These are phyloP conservation scores for Lomentospora prolificans DNA, from an alignment of 2,329 filamentous ascomycete species.

Conservation along the genomic window DNA sequence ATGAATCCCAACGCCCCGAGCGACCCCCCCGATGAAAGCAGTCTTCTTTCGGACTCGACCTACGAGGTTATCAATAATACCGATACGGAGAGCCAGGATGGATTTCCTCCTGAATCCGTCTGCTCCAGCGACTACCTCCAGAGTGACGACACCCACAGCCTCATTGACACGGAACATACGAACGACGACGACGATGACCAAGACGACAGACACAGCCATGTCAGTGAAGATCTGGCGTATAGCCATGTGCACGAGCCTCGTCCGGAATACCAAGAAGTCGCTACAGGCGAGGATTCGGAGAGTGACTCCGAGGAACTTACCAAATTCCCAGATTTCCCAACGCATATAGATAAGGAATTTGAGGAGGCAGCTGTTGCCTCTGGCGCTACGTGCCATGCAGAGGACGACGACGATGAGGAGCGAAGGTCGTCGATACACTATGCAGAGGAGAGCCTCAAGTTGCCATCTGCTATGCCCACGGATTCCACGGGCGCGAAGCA, in stretches of 20 bases:
- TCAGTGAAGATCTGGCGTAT: slow-evolving; percentile 3
- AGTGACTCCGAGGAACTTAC: slow-evolving; percentile 16
- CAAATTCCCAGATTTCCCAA: background rate
- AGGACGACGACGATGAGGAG: background rate
- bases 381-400: background rate
- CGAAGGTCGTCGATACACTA: slow-evolving; percentile 31
- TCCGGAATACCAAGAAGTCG: slow-evolving; percentile 9
- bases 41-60: slow-evolving; percentile 39
- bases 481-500: background rate
- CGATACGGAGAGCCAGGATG: slow-evolving; percentile 44
- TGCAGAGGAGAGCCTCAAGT: slow-evolving; percentile 36
- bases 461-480: slow-evolving; percentile 21
- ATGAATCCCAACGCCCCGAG: slow-evolving; percentile 29
- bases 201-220: slow-evolving; percentile 11
- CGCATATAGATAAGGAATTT: background rate
- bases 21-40: slow-evolving; percentile 36
- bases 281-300: slow-evolving; percentile 12
- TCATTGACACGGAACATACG: slow-evolving; percentile 38
- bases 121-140: slow-evolving; percentile 38
- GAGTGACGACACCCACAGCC: slow-evolving; percentile 42
- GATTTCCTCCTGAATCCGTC: slow-evolving; percentile 37
- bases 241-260: slow-evolving; percentile 1
- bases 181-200: slow-evolving; percentile 31
- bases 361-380: slow-evolving; percentile 2
- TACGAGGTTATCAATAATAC: slow-evolving; percentile 46